Evolutionary conservation across 2,329 filamentous ascomycete genomes (phyloP), one percentile per base, ranked within the genome.

Genomic region (Pseudogymnoascus verrucosus): DNA sequence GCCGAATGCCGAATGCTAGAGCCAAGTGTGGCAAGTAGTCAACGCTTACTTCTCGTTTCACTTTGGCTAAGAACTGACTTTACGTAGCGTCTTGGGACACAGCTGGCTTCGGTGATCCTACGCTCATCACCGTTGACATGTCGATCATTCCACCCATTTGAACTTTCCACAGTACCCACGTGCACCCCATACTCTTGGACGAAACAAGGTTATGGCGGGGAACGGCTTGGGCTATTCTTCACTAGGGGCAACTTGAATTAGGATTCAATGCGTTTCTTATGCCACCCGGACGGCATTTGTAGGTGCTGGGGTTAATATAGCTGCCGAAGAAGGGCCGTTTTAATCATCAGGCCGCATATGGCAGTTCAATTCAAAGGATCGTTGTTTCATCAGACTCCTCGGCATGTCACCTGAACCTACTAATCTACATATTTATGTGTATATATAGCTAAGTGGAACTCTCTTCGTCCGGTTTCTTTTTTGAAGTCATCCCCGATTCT

Each of bases 321-420:
- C n/a, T 57, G 10, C 51, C 51, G 51, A 57, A 19, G 51, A 57
- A 57, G 51, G 51, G 51, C 51, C 51, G 51, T 57, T 57, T 57
- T 57, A 34, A 57, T 57, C n/a, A 12, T 34, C 14, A 31, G 19
- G 26, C 19, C n/a, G 26, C 51, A 57, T 34, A 34, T 51, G 28
- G 26, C n/a, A 34, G 10, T 34, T 34, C 26, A 19, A 19, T 34
- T 19, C 28, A 12, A 34, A 34, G 4, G 10, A 34, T 31, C n/a
- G 28, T 34, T 57, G 51, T 57, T 57, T 34, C 51, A 57, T 57
- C 28, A 19, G 14, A 10, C 3, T 57, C n/a, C 51, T 34, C 26
- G n/a, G 26, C 51, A 57, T n/a, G n/a, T 7, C 26, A 34, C 5
- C n/a, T 8, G 28, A 31, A 34, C 26, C 28, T 31, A 31, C 28